Evolutionary conservation across 805 yeast genomes (phyloP), one percentile per base, ranked within the genome.

Genomic region (Pichia pseudocactophila): DNA sequence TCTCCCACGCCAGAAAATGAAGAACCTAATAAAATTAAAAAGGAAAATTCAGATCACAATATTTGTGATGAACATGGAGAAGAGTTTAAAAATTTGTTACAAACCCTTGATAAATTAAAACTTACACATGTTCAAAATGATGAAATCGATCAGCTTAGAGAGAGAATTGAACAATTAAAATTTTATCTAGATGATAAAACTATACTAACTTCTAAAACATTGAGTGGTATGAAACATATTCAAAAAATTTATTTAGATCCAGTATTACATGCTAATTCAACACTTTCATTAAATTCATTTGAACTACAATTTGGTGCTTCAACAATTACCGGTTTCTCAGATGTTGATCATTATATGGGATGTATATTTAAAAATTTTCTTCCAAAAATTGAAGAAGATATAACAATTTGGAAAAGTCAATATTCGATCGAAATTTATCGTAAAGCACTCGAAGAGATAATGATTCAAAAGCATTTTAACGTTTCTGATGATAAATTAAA

Each of bases 291-390:
- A 6, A 39, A 47, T 36, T 32, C 44, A 3, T 30, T 39, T 13
- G 30, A 19, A 16, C 15, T 31, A 10, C 46, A 40, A 30, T 44
- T 42, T 39, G 50, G 50, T 8, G 41, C 48, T 16, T 36, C 46
- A 9, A 36, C 45, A 9, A 35, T 42, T 18, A 39, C 42, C 11
- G 32, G 40, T 17, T 44, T 36, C 31, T 18, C 33, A 11, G 30
- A 47, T 7, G 26, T 40, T 17, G 47, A 44, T 35, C 20, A 20
- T 13, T 41, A 19, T 11, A 30, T 40, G 39, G 43, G 42, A 4
- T 15, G 25, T 8, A 11, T 47, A 12, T 41, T 41, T 15, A 19
- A 44, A 31, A 44, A 40, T 10, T 25, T 38, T 4, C 22, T 42
- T 20, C 44, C 47, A 2, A 30, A 40, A 16, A 40, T 47, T 25